Conservation (phyloP, 257 asterid species). For the Nemophila menziesii region DNA sequence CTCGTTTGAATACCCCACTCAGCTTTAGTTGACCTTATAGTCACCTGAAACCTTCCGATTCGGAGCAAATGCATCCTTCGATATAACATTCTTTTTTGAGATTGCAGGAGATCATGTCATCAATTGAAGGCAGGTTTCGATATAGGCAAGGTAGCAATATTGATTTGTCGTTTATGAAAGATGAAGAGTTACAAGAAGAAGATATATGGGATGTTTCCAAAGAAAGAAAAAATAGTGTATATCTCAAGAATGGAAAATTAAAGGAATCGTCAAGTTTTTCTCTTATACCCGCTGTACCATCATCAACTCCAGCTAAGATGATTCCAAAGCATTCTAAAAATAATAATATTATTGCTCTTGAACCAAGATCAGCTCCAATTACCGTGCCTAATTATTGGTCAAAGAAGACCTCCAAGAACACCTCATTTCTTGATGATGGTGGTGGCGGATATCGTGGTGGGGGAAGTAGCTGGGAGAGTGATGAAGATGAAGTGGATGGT, state of each 20-base stretch:
- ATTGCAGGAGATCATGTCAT: constrained; percentile 20
- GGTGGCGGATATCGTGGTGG: background rate
- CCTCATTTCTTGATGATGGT: background rate
- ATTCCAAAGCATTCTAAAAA: constrained; percentile 17
- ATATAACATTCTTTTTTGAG: too few relatives aligned
- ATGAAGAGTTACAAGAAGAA: constrained; percentile 51
- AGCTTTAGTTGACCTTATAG: too few relatives aligned
- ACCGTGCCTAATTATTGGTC: constrained; percentile 45
- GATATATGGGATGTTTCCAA: constrained; percentile 33
- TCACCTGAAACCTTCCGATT: too few relatives aligned
- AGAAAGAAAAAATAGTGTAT: constrained; percentile 3
- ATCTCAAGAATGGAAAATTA: constrained; percentile 8
- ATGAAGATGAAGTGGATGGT: constrained; percentile 23
- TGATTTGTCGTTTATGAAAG: constrained; percentile 39
- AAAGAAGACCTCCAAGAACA: background rate
- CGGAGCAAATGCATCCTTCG: too few relatives aligned
- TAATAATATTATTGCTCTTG: constrained; percentile 1
- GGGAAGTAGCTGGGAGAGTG: constrained; percentile 21
- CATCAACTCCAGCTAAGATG: constrained; percentile 19
- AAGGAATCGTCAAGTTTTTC: constrained; percentile 6
- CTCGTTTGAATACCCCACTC: too few relatives aligned
- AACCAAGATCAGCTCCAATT: constrained; percentile 32
- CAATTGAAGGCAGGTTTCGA: constrained; percentile 16
- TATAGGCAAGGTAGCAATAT: constrained; percentile 37
- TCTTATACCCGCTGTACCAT: constrained; percentile 18